Percentiles rank a stretch among this genome's conserved stretches.
Evolutionary conservation across 805 yeast genomes (phyloP).

Genomic region (Lipomyces starkeyi): DNA sequence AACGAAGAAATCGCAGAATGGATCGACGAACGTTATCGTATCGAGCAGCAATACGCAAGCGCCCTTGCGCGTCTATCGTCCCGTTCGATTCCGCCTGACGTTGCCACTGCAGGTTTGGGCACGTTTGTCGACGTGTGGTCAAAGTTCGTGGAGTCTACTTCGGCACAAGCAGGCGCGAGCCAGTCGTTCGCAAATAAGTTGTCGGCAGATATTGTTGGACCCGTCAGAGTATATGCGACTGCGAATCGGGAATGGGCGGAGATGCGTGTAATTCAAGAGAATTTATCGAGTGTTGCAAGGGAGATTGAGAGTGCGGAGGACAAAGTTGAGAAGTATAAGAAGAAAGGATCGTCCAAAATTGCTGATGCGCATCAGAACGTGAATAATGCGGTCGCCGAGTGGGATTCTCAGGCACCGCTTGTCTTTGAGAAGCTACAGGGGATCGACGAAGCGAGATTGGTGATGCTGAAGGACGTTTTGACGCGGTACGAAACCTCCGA

Average conservation of each 20-base stretch:
- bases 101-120: constrained; percentile 40
- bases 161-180: constrained; percentile 44
- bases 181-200: constrained; percentile 47
- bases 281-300: constrained; percentile 53
- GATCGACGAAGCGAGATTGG: constrained; percentile 68
- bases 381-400: constrained; percentile 50
- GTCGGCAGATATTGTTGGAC: constrained; percentile 48
- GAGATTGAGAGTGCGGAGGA: constrained; percentile 51
- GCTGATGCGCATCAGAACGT: constrained; percentile 52
- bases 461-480: constrained; percentile 67
- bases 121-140: constrained; percentile 43
- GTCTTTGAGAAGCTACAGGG: constrained; percentile 76
- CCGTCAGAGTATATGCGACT: constrained; percentile 54
- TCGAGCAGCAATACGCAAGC: constrained; percentile 55
- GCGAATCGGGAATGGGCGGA: constrained; percentile 63
- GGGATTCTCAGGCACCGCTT: constrained; percentile 81
- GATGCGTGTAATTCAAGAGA: constrained; percentile 55
- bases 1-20: constrained; percentile 68
- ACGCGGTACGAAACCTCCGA: constrained; percentile 67
- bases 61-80: constrained; percentile 52
- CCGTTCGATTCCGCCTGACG: constrained; percentile 40
- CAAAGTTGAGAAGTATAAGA: constrained; percentile 49
- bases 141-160: constrained; percentile 39
- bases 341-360: constrained; percentile 45
- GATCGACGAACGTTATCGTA: constrained; percentile 59